Percentiles rank a stretch among this genome's conserved stretches.
Evolutionary conservation across 2,329 filamentous ascomycete genomes (phyloP).

Genomic region (Amesomyces nigricolor): DNA sequence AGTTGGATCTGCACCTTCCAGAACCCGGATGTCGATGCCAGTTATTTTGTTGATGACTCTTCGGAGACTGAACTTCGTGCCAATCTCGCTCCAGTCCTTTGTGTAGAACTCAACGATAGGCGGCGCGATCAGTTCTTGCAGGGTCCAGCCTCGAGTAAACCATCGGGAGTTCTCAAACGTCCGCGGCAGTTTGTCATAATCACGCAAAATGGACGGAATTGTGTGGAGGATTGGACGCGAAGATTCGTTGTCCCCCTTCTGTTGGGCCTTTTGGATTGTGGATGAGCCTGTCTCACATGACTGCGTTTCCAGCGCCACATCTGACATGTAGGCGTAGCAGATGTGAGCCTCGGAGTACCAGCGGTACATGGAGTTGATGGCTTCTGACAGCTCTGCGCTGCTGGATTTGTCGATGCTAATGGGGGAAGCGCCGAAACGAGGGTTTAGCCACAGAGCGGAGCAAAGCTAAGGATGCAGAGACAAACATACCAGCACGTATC

Average conservation of each 20-base stretch:
- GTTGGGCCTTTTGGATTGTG: neutral
- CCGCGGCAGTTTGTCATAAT: conserved; percentile 15
- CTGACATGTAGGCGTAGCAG: conserved; percentile 7
- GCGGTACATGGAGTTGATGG: conserved; percentile 13
- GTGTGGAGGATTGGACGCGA: neutral
- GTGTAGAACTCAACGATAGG: conserved; percentile 9
- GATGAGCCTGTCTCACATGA: neutral
- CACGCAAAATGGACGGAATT: conserved; percentile 14
- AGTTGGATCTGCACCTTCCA: conserved; percentile 12
- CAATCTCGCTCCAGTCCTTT: conserved; percentile 14
- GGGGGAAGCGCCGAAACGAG: no score
- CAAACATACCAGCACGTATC: conserved; percentile 20
- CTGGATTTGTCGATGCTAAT: neutral
- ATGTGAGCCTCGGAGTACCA: conserved; percentile 5
- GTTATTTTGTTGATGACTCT: conserved; percentile 6
- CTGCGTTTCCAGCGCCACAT: neutral
- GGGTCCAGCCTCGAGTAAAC: conserved; percentile 17
- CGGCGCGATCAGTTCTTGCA: conserved; percentile 13
- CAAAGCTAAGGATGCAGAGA: no score
- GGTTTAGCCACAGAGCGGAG: no score
- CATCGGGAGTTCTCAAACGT: conserved; percentile 15
- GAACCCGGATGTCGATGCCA: conserved; percentile 3
- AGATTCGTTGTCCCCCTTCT: no score
- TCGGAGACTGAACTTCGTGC: conserved; percentile 16
- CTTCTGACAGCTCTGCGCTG: conserved; percentile 14